phyloP scores from a whole-genome alignment of 148 eudicot genomes.

The Cornus controversa region DNA sequence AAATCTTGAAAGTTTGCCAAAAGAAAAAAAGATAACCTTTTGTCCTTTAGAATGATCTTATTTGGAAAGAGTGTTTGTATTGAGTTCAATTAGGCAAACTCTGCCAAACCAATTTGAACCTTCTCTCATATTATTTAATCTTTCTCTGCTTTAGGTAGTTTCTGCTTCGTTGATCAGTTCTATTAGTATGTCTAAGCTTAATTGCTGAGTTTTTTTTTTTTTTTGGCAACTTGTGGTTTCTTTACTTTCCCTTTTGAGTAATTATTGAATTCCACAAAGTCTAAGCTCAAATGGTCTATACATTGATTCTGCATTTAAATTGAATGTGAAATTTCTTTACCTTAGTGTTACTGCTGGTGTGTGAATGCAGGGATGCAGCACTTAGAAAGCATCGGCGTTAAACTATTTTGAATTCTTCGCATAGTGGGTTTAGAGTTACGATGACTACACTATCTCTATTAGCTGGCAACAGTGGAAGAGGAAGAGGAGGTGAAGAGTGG shows the following conservation, averaged over 20 bases:
- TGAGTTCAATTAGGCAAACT: background rate
- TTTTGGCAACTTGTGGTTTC: background rate
- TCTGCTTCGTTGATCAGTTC: background rate
- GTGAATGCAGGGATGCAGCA: slow-evolving; percentile 2
- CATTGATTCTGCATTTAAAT: background rate
- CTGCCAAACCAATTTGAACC: background rate
- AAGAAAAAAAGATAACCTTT: background rate
- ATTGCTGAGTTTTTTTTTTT: background rate
- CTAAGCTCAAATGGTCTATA: too few relatives aligned
- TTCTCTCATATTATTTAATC: background rate
- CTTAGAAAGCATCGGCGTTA: background rate
- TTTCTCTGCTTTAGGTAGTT: background rate
- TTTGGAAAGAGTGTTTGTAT: background rate
- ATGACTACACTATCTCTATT: slow-evolving; percentile 21
- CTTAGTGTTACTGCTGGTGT: background rate
- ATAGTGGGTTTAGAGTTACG: slow-evolving; percentile 2
- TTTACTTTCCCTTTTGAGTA: background rate
- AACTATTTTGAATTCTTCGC: background rate
- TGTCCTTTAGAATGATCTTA: background rate
- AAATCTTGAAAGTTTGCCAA: too few relatives aligned
- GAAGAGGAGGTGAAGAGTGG: background rate
- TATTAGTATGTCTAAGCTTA: background rate
- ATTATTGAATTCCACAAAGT: background rate
- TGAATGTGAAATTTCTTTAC: background rate
- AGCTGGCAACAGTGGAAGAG: slow-evolving; percentile 17